phyloP scores from a whole-genome alignment of 192 early-diverging fungal genomes.

The Borealophlyctis nickersoniae region DNA sequence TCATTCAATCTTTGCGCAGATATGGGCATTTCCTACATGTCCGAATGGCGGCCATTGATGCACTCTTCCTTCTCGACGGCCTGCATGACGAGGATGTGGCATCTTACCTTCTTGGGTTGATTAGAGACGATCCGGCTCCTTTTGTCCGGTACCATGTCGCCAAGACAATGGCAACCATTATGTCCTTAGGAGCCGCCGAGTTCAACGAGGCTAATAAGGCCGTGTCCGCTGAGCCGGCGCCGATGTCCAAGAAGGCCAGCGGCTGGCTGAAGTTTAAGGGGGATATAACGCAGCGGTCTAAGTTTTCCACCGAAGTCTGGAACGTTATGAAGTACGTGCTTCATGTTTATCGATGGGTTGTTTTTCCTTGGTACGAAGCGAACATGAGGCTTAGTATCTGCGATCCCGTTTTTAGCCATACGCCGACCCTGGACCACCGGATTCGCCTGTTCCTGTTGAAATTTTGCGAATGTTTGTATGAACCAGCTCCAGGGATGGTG shows the following conservation, averaged over 20 bases:
- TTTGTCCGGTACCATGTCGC: constrained; percentile 58
- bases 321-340: not conserved
- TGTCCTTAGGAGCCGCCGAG: constrained; percentile 16
- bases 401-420: not conserved
- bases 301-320: not conserved
- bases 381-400: no score
- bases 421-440: constrained; percentile 45
- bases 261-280: not conserved
- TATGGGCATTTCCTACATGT: constrained; percentile 71
- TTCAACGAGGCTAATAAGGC: constrained; percentile 1
- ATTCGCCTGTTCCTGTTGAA: constrained; percentile 55
- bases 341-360: no score
- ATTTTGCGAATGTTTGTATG: constrained; percentile 65
- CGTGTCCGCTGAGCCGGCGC: not conserved
- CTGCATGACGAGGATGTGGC: constrained; percentile 41
- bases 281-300: not conserved
- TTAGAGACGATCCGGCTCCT: constrained; percentile 61
- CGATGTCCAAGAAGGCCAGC: not conserved
- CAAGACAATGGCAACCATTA: constrained; percentile 27
- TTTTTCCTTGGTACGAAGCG: no score
- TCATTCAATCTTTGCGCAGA: constrained; percentile 25
- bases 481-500: constrained; percentile 43
- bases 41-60: constrained; percentile 70
- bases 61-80: constrained; percentile 70
- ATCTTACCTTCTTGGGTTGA: constrained; percentile 57